Conservation (phyloP, 768 basidiomycete genomes). For the Lactarius tabidus region DNA sequence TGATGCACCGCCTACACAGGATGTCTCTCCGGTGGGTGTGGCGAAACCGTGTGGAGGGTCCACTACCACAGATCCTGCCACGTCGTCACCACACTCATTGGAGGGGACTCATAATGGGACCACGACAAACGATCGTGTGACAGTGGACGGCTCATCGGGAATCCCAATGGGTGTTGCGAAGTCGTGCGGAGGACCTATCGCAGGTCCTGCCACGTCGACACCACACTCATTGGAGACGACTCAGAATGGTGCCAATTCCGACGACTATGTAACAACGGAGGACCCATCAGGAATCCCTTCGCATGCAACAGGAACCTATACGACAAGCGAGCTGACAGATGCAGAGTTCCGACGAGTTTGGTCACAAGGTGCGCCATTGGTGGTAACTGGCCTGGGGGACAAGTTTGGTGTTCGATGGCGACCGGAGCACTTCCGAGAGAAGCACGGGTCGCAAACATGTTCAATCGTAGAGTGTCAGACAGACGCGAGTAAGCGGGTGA, state of each 20-base stretch:
- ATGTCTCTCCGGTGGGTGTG: not conserved
- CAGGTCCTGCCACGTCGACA: conserved; percentile 1
- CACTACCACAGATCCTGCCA: not conserved
- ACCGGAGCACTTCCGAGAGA: conserved; percentile 72
- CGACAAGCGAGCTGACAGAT: conserved; percentile 49
- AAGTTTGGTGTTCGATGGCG: conserved; percentile 73
- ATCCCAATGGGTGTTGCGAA: conserved; percentile 23
- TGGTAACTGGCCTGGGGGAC: conserved; percentile 62
- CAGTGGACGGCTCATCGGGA: conserved; percentile 10
- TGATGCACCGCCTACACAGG: not conserved
- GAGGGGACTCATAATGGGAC: not conserved
- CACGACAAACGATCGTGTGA: not conserved
- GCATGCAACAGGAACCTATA: conserved; percentile 44
- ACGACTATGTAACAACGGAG: not conserved
- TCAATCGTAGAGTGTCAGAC: conserved; percentile 81
- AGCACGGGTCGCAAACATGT: conserved; percentile 60
- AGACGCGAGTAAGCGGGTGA: conserved; percentile 56
- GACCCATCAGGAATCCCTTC: conserved; percentile 28
- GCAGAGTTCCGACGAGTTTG: conserved; percentile 65
- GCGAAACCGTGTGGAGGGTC: conserved; percentile 1
- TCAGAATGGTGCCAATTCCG: not conserved
- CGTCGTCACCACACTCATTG: not conserved
- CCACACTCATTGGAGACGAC: not conserved
- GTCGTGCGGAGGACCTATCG: not conserved
- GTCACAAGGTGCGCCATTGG: conserved; percentile 68